Base-by-base conservation (phyloP, 805 yeast species). In the Metschnikowia baotianmanensis region DNA sequence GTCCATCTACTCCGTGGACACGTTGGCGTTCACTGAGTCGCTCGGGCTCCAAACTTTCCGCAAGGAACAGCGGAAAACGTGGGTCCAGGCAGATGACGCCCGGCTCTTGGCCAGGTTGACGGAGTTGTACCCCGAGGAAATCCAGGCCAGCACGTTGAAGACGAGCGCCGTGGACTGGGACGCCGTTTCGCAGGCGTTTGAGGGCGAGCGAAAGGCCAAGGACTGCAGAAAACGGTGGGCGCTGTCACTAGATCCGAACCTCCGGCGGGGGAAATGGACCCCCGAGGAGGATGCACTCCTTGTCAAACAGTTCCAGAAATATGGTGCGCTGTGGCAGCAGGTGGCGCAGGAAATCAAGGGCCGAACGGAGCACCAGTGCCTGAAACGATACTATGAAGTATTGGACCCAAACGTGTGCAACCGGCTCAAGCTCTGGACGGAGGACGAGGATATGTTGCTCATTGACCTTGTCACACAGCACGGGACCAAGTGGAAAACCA, bases 291-390 rank as follows among this genome's bases (percentile, higher is more conserved):
- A 90, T 63, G 73, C 73, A 25, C 65, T 69, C 27, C 67, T 90
- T 26, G 56, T 83, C 17, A 69, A 72, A 37, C 88, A 93, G 2
- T 85, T 76, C 58, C 67, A 75, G 35, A 74, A 71, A 49, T 74
- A 77, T 57, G 97, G 97, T 0, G 74, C 95, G 0, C 76, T 81
- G 22, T 90, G 97, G 97, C 86, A 85, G 47, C 82, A 82, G 52
- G 89, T 90, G 9, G 80, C 96, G 0, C 63, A 72, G 36, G 82
- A 77, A 38, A 84, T 90, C 10, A 77, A 78, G 3, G 95, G 96
- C 5, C 72, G 97, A 57, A 90, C 95, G 0, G 96, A 89, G 55
- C 96, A 89, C 61, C 97, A 90, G 65, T 90, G 98, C 67, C 86
- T 96, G 2, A 90, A 90, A 56, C 68, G 97, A 53, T 90, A 86